Evolutionary conservation across 169 alveolate genomes (phyloP).

Genomic region (Cryptosporidium meleagridis): DNA sequence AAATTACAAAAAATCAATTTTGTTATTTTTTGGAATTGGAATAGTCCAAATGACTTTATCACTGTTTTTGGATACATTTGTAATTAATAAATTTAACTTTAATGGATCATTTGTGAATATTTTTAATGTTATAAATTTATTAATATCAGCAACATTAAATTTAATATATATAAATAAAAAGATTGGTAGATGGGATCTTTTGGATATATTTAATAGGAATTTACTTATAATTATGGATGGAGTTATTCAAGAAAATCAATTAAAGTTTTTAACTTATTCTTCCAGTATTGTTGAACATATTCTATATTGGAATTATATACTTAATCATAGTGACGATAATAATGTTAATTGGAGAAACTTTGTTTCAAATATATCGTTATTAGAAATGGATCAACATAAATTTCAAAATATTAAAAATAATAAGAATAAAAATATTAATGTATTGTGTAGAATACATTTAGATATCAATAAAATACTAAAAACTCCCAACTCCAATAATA

Average conservation of each 20-base stretch:
- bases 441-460: slow-evolving; percentile 40
- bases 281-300: background rate
- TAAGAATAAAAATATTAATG: background rate
- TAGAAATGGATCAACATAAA: slow-evolving; percentile 55
- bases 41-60: background rate
- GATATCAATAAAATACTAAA: background rate
- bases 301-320: background rate
- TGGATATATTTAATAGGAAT: background rate
- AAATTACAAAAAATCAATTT: background rate
- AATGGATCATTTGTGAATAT: background rate
- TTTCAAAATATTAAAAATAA: background rate
- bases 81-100: background rate
- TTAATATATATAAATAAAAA: background rate
- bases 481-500: background rate
- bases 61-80: background rate
- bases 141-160: background rate
- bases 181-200: background rate
- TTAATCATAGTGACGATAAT: background rate
- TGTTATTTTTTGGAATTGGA: background rate
- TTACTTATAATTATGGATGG: background rate
- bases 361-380: slow-evolving; percentile 20
- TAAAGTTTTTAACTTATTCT: slow-evolving; percentile 19
- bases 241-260: background rate
- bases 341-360: background rate
- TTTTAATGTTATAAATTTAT: background rate